Evolutionary conservation across 371 early-diverging fungal species (phyloP).

Genomic region (Apophysomyces elegans): DNA sequence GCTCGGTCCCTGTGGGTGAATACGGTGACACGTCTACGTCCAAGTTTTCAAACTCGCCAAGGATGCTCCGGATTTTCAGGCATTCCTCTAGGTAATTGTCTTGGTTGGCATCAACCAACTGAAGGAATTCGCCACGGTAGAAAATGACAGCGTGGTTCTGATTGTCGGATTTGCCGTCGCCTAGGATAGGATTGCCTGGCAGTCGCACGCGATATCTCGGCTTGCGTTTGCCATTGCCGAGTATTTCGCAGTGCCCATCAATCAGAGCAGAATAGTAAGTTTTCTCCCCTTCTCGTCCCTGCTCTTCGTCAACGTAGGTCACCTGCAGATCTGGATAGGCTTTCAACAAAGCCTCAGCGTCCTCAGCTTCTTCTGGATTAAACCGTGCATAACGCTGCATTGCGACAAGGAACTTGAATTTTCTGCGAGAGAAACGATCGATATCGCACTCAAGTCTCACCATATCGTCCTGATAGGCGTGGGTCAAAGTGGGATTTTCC

Average conservation of each 20-base stretch:
- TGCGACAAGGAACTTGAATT: constrained; percentile 86
- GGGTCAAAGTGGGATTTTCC: constrained; percentile 80
- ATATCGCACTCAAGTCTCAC: constrained; percentile 72
- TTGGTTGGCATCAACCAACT: constrained; percentile 91
- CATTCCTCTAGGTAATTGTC: constrained; percentile 92
- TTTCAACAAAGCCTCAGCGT: constrained; percentile 77
- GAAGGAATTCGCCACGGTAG: constrained; percentile 84
- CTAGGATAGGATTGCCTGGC: constrained; percentile 89
- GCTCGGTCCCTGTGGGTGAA: constrained; percentile 53
- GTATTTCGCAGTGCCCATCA: constrained; percentile 71
- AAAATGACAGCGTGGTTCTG: constrained; percentile 89
- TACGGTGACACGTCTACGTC: constrained; percentile 73
- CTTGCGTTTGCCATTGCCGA: constrained; percentile 70
- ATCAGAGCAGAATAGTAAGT: constrained; percentile 75
- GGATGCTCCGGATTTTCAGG: constrained; percentile 84
- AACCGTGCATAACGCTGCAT: constrained; percentile 90
- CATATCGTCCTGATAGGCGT: constrained; percentile 63
- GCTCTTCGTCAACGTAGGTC: constrained; percentile 79
- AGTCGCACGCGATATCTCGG: constrained; percentile 79
- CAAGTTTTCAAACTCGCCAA: constrained; percentile 87
- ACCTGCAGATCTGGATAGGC: constrained; percentile 85
- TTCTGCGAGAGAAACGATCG: constrained; percentile 69
- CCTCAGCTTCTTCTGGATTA: constrained; percentile 75
- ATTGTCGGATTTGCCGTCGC: constrained; percentile 92
- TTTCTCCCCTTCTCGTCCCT: constrained; percentile 56